Percentiles rank a stretch among this genome's conserved stretches.
Conservation (phyloP, 371 early-diverging fungal species). For the Capniomyces stellatus region DNA sequence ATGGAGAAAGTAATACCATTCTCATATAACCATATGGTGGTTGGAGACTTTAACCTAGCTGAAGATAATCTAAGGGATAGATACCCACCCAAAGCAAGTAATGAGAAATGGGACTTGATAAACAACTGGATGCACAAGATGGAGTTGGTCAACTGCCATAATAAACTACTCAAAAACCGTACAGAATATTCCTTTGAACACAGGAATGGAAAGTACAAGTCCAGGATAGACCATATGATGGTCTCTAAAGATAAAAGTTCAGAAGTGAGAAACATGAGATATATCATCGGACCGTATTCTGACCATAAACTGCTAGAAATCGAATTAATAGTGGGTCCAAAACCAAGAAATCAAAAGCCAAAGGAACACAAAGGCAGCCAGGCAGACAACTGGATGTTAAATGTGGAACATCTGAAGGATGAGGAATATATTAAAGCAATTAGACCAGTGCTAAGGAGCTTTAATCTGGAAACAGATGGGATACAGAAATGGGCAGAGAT, state of each 20-base stretch:
- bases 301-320: not conserved
- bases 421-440: not conserved
- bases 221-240: not conserved
- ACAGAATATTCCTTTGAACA: not conserved
- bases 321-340: not conserved
- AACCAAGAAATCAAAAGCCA: not conserved
- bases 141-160: not conserved
- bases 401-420: not conserved
- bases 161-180: not conserved
- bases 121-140: not conserved
- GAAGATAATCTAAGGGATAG: not conserved
- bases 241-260: not conserved
- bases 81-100: not conserved
- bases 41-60: constrained; percentile 1
- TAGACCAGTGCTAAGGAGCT: not conserved
- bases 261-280: not conserved
- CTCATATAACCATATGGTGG: not conserved
- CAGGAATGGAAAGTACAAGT: not conserved
- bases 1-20: not conserved
- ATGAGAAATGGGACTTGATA: not conserved
- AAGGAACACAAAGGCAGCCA: too few species aligned
- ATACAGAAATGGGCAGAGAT: not conserved
- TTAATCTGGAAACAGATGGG: not conserved
- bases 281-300: not conserved
- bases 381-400: not conserved